A percentile compares a stretch with the other conserved stretches of the same genome.
These are phyloP conservation scores for Cercospora sojina DNA, from an alignment of 2,329 filamentous ascomycete genomes.

Conservation along the genomic window DNA sequence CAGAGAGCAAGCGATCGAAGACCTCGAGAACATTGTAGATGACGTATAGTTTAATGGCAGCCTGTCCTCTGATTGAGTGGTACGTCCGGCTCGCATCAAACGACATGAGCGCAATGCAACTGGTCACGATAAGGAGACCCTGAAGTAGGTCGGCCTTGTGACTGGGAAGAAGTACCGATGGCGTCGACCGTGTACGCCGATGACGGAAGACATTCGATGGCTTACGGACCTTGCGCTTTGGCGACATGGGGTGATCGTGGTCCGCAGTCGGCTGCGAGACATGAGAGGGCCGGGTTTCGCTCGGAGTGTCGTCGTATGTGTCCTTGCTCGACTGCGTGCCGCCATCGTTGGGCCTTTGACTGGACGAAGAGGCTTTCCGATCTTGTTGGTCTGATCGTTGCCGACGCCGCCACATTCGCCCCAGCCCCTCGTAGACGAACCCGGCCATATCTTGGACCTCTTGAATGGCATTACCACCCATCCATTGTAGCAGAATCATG, in stretches of 20 bases:
- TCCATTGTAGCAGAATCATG: slow-evolving; percentile 74
- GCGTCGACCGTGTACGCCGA: slow-evolving; percentile 75
- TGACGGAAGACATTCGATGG: slow-evolving; percentile 52
- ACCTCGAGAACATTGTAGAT: slow-evolving; percentile 98
- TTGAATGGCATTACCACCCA: slow-evolving; percentile 67
- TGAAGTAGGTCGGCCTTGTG: slow-evolving; percentile 96
- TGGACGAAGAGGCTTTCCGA: not conserved
- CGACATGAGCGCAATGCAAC: slow-evolving; percentile 79
- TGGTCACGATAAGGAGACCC: slow-evolving; percentile 81
- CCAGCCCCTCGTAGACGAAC: slow-evolving; percentile 77
- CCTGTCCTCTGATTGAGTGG: slow-evolving; percentile 92
- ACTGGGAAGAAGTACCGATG: slow-evolving; percentile 78
- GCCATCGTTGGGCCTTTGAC: not conserved
- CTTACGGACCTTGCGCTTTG: slow-evolving; percentile 23
- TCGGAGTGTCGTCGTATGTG: not conserved
- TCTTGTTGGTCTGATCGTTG: slow-evolving; percentile 9
- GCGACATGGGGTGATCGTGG: slow-evolving; percentile 12
- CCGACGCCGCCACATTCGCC: slow-evolving; percentile 68
- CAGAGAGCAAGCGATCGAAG: slow-evolving; percentile 82
- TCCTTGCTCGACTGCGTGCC: not conserved
- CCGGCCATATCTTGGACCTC: slow-evolving; percentile 70
- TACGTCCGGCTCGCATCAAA: slow-evolving; percentile 98
- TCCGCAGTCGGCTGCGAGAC: not conserved
- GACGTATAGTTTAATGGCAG: slow-evolving; percentile 96
- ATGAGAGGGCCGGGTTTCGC: not conserved